Conservation (phyloP, 306 rosid species). For the Vigna hirtella region DNA sequence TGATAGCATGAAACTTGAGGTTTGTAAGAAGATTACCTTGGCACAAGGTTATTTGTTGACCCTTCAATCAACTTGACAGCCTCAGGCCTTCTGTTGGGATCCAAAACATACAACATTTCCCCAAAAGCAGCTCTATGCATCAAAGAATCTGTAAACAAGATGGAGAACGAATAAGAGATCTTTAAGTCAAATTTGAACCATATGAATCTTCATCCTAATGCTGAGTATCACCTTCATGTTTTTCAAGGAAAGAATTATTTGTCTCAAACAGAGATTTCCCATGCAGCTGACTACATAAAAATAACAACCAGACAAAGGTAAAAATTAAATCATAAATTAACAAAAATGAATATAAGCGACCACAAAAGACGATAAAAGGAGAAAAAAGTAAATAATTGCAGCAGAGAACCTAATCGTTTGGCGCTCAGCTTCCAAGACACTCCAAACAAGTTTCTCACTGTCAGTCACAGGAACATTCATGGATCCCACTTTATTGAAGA, state of each 20-base stretch:
- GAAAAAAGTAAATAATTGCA: not conserved
- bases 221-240: slow-evolving; percentile 70
- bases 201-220: not conserved
- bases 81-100: slow-evolving; percentile 72
- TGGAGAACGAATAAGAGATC: slow-evolving; percentile 19
- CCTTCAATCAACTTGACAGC: slow-evolving; percentile 84
- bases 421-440: slow-evolving; percentile 91
- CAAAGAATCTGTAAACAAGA: slow-evolving; percentile 73
- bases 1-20: slow-evolving; percentile 16
- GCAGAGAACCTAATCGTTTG: slow-evolving; percentile 72
- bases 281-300: slow-evolving; percentile 72
- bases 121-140: slow-evolving; percentile 95
- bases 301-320: slow-evolving; percentile 34
- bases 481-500: slow-evolving; percentile 82
- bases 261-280: slow-evolving; percentile 84
- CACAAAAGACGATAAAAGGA: not conserved
- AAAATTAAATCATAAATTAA: slow-evolving; percentile 17
- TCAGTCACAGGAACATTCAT: slow-evolving; percentile 73
- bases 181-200: slow-evolving; percentile 30
- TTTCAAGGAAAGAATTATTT: slow-evolving; percentile 73
- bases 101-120: slow-evolving; percentile 74
- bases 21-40: slow-evolving; percentile 57
- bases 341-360: slow-evolving; percentile 3
- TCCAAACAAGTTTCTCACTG: slow-evolving; percentile 86
- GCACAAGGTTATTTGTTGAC: slow-evolving; percentile 64